phyloP scores from a whole-genome alignment of 257 asterid species.

The Schizonepeta tenuifolia region DNA sequence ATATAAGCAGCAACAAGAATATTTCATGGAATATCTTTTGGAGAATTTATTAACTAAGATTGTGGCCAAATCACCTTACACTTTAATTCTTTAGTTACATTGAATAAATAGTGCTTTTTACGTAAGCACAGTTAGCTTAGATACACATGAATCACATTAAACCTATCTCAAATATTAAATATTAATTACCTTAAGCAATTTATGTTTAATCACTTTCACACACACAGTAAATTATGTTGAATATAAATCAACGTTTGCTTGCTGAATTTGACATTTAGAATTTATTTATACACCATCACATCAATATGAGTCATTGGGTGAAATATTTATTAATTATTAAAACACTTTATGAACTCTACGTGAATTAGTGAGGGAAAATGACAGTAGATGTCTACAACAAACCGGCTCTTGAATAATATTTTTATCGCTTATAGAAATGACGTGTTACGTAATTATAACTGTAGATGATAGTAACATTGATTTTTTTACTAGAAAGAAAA shows the following conservation, averaged over 20 bases:
- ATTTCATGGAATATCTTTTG: not conserved
- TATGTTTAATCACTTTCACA: not conserved
- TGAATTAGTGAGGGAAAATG: not conserved
- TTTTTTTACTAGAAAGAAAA: not conserved
- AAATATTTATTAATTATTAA: not conserved
- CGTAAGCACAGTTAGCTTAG: not conserved
- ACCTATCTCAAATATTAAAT: not conserved
- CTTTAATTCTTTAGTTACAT: not conserved
- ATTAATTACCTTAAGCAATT: not conserved
- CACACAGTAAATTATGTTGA: not conserved
- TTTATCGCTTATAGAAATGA: not conserved
- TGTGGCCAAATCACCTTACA: not conserved
- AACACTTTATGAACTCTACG: not conserved
- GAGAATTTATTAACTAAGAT: not conserved
- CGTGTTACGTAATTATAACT: not conserved
- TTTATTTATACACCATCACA: not conserved
- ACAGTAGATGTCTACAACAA: not conserved
- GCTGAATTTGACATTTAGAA: not conserved
- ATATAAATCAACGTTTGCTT: not conserved
- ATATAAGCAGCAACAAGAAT: constrained; percentile 3
- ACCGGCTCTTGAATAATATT: not conserved
- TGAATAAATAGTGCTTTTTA: not conserved
- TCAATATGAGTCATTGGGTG: not conserved
- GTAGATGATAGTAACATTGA: not conserved
- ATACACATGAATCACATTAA: not conserved